These are phyloP conservation scores for Pisolithus thermaeus DNA, from an alignment of 1,284 basidiomycete genomes.

Conservation along the genomic window DNA sequence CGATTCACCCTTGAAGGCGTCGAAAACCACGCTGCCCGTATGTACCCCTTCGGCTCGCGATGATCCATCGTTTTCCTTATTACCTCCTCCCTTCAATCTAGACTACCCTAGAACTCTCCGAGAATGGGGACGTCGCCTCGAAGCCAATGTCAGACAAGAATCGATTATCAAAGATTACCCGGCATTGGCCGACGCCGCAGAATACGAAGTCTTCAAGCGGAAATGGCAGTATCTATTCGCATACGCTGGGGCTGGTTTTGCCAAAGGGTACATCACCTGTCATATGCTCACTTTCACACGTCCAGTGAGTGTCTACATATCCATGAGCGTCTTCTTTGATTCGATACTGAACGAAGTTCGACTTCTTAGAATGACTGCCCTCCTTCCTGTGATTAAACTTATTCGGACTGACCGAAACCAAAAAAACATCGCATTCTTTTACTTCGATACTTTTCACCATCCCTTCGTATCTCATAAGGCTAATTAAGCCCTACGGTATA, in stretches of 20 bases:
- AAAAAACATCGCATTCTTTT: no score
- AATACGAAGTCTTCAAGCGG: constrained; percentile 61
- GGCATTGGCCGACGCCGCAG: constrained; percentile 41
- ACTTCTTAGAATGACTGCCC: constrained; percentile 24
- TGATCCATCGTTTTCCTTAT: background rate
- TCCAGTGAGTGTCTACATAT: constrained; percentile 35
- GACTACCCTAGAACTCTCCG: constrained; percentile 88
- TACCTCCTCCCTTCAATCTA: constrained; percentile 21
- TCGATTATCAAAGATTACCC: constrained; percentile 53
- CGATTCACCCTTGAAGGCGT: constrained; percentile 81
- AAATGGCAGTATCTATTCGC: constrained; percentile 79
- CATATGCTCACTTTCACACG: constrained; percentile 69
- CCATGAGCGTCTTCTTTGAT: background rate
- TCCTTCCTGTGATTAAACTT: constrained; percentile 21
- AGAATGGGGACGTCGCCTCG: constrained; percentile 78
- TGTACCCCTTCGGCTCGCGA: constrained; percentile 19
- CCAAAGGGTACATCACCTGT: constrained; percentile 70
- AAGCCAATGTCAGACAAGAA: constrained; percentile 54
- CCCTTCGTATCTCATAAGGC: background rate
- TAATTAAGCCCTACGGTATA: background rate
- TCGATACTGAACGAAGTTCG: constrained; percentile 23
- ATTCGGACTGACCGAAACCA: background rate
- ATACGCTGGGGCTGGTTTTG: constrained; percentile 70
- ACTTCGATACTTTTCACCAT: background rate
- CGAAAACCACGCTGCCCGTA: constrained; percentile 80